Evolutionary conservation across 2,329 filamentous ascomycete genomes (phyloP).

Genomic region (Exophiala sideris): DNA sequence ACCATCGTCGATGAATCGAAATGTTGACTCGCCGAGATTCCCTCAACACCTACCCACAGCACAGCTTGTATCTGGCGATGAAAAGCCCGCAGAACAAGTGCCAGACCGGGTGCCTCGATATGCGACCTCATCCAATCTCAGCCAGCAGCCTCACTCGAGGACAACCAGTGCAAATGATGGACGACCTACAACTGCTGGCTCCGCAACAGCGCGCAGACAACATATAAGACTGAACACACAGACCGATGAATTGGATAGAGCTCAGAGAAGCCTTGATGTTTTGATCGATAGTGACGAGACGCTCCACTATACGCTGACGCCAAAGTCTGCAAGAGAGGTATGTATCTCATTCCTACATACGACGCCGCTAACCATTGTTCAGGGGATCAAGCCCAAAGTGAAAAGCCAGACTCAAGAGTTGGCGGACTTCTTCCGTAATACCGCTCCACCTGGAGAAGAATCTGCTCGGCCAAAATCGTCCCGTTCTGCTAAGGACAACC

Average conservation of each 20-base stretch:
- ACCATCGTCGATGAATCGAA: too few species aligned
- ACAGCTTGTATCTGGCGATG: not conserved
- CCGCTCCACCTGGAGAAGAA: constrained; percentile 32
- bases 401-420: constrained; percentile 34
- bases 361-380: constrained; percentile 2
- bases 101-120: constrained; percentile 9
- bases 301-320: constrained; percentile 77
- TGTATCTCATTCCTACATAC: constrained; percentile 33
- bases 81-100: constrained; percentile 1
- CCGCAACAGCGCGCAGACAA: constrained; percentile 20
- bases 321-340: constrained; percentile 74
- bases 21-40: not conserved
- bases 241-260: constrained; percentile 41
- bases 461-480: constrained; percentile 15
- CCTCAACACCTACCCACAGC: constrained; percentile 12
- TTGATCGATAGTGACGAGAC: constrained; percentile 79
- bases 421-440: constrained; percentile 39
- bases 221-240: constrained; percentile 23
- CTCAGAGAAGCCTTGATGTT: constrained; percentile 70
- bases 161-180: constrained; percentile 18
- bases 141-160: constrained; percentile 15
- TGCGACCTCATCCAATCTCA: constrained; percentile 9
- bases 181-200: constrained; percentile 20
- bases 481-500: constrained; percentile 18
- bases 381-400: constrained; percentile 31